These are phyloP conservation scores for Dactylella cylindrospora DNA, from an alignment of 2,329 filamentous ascomycete species.

Conservation along the genomic window DNA sequence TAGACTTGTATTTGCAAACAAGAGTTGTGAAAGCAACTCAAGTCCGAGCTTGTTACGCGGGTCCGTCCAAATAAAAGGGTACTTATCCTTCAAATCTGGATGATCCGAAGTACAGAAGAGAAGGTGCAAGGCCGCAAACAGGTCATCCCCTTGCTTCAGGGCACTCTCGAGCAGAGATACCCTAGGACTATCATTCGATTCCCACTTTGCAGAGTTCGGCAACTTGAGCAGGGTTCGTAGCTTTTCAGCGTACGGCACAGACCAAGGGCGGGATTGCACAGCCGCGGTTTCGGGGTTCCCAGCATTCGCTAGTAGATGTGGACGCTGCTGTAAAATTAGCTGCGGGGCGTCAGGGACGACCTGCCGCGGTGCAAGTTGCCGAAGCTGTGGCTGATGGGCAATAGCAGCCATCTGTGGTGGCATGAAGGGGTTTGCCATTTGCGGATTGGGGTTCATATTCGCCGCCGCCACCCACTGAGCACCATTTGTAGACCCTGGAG, in stretches of 20 bases:
- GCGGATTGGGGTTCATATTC: no score
- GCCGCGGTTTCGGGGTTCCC: not conserved
- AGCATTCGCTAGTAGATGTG: not conserved
- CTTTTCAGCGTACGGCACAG: conserved; percentile 5
- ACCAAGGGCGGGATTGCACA: conserved; percentile 10
- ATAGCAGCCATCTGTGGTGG: no score
- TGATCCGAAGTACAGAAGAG: conserved; percentile 25
- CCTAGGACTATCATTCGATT: conserved; percentile 22
- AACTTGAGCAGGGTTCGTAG: conserved; percentile 18
- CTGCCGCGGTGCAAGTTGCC: not conserved
- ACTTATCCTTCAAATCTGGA: conserved; percentile 14
- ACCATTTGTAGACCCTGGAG: no score
- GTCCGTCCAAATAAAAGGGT: conserved; percentile 7
- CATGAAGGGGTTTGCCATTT: no score
- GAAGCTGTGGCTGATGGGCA: no score
- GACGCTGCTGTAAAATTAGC: not conserved
- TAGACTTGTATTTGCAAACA: conserved; percentile 22
- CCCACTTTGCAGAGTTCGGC: conserved; percentile 7
- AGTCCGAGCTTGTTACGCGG: conserved; percentile 13
- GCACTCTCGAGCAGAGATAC: conserved; percentile 28
- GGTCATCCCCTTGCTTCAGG: conserved; percentile 23
- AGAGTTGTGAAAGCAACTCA: conserved; percentile 30
- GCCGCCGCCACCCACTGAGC: no score
- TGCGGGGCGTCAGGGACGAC: conserved; percentile 1
- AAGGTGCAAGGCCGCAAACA: conserved; percentile 32